phyloP scores from a whole-genome alignment of 2,329 filamentous ascomycete genomes.

The Diaporthe sp. region DNA sequence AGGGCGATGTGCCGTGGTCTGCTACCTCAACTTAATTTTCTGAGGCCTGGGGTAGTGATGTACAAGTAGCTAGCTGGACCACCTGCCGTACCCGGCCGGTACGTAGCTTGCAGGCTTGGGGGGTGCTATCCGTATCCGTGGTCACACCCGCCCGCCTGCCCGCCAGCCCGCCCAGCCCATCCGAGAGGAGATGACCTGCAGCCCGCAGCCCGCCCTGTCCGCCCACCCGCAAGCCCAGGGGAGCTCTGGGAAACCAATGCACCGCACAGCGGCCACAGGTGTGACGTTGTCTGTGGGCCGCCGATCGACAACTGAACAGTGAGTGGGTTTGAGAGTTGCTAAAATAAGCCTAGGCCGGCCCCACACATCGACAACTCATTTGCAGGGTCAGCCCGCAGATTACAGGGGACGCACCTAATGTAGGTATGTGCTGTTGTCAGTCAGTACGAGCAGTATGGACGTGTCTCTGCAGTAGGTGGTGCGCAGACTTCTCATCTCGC shows the following conservation, averaged over 20 bases:
- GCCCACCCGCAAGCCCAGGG: conserved; percentile 3
- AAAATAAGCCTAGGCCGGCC: conserved; percentile 29
- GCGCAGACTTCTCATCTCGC: neutral
- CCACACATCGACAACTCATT: conserved; percentile 30
- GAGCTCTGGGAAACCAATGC: neutral
- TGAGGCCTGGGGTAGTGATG: neutral
- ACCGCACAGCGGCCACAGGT: neutral
- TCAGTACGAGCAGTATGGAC: neutral
- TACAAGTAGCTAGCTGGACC: conserved; percentile 8
- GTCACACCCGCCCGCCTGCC: conserved; percentile 29
- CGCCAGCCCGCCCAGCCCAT: neutral
- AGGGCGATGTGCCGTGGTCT: conserved; percentile 1
- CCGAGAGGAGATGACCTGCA: conserved; percentile 25
- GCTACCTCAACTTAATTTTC: conserved; percentile 16
- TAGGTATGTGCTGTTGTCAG: neutral
- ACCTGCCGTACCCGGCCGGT: neutral
- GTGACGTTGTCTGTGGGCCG: conserved; percentile 33
- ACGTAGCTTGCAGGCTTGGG: neutral
- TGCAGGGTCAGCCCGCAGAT: conserved; percentile 27
- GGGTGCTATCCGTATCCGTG: conserved; percentile 25
- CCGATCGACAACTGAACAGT: conserved; percentile 17
- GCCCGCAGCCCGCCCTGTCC: neutral
- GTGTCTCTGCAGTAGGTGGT: neutral
- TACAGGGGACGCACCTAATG: conserved; percentile 14
- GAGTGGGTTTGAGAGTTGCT: conserved; percentile 26